A percentile compares a stretch with the other conserved stretches of the same genome.
Conservation (phyloP, 2,329 filamentous ascomycete species). For the Verticillium nubilum region DNA sequence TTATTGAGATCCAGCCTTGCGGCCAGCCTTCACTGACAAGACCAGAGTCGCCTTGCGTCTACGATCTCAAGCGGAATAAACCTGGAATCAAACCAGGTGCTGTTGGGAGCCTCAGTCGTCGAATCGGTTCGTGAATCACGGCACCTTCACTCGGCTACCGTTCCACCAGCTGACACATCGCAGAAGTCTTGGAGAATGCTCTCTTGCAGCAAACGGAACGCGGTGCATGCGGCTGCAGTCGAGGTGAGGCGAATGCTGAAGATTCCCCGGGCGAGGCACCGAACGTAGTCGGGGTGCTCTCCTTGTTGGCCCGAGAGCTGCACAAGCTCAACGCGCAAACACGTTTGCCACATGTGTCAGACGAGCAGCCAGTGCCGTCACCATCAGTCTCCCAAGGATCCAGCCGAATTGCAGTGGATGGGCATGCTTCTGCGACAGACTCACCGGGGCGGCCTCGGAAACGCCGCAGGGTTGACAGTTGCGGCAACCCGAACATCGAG, state of each 20-base stretch:
- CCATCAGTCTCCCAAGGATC: constrained; percentile 4
- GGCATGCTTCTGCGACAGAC: constrained; percentile 4
- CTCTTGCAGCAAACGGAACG: constrained; percentile 5
- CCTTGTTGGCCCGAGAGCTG: constrained; percentile 13
- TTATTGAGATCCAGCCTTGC: not conserved
- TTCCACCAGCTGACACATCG: not conserved
- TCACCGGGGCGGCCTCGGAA: constrained; percentile 10
- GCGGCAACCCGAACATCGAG: constrained; percentile 15
- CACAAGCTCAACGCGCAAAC: constrained; percentile 11
- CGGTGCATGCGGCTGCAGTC: not conserved
- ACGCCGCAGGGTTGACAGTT: constrained; percentile 15
- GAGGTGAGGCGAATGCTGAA: not conserved
- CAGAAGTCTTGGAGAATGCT: constrained; percentile 11
- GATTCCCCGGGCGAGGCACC: constrained; percentile 1
- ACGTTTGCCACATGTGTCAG: not conserved
- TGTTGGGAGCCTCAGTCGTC: constrained; percentile 14
- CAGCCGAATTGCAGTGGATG: not conserved
- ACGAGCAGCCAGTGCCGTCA: constrained; percentile 2
- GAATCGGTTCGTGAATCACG: constrained; percentile 13
- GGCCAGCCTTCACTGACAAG: not conserved
- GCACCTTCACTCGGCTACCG: not conserved
- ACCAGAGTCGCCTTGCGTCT: constrained; percentile 16
- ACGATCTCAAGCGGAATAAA: constrained; percentile 17
- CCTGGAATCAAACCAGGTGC: constrained; percentile 17
- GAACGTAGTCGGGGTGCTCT: constrained; percentile 13